Evolutionary conservation across 768 basidiomycete species (phyloP), one percentile per base, ranked within the genome.

Genomic region (Serpula lacrymans): DNA sequence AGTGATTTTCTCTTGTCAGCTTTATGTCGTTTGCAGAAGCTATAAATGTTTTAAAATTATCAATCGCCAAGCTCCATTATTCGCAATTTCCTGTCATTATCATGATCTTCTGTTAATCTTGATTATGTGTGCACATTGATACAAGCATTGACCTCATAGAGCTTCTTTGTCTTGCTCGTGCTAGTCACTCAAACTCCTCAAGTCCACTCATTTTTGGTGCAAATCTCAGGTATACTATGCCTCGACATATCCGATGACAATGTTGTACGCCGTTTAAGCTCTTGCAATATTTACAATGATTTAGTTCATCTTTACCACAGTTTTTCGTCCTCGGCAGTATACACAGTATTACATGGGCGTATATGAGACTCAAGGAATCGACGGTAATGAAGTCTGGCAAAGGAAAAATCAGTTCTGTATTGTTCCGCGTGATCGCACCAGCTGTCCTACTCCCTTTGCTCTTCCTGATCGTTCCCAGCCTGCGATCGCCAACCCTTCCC

Each of bases 401-500:
- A 33, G 31, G n/a, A 14, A n/a, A 33, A 14, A 33, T 6, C 6
- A 33, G n/a, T n/a, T n/a, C n/a, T n/a, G n/a, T n/a, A n/a, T n/a
- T 14, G n/a, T 33, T 33, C 31, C 14, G 20, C 31, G n/a, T n/a
- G 20, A 14, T 33, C 31, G 31, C 8, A 41, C 52, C 9, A 23
- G 57, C 24, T 24, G 71, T 17, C 54, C 58, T 11, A 55, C 52
- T 64, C 38, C 55, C 52, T 11, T 14, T 68, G 6, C 65, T 75
- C 49, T 64, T 68, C 43, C 52, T 65, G 28, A 48, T 62, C 2
- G 59, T 62, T 26, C 62, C 61, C 18, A 47, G 54, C 21, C 46
- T 82, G n/a, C 63, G 58, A 16, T 75, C 80, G 34, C 82, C 80
- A 8, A 71, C 78, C 13, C 71, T 85, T 24, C 72, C 71, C 2